These are phyloP conservation scores for Calamus simplicifolius DNA, from an alignment of 176 grass and related monocot genomes.

Conservation along the genomic window DNA sequence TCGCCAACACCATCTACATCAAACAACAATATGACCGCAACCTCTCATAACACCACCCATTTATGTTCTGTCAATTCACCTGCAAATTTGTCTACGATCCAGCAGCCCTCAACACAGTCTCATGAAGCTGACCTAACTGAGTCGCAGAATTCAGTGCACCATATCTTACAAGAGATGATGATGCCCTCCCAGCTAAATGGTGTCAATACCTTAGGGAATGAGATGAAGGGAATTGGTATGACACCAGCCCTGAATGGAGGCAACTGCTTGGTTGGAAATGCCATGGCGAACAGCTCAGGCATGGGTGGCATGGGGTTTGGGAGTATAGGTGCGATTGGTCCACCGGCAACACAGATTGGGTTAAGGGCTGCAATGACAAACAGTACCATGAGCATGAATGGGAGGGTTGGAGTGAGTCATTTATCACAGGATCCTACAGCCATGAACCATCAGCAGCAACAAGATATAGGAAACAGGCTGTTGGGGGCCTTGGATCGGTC, in stretches of 20 bases:
- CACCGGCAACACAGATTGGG: not conserved
- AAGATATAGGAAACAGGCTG: slow-evolving; percentile 20
- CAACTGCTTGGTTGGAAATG: slow-evolving; percentile 24
- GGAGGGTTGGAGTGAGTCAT: slow-evolving; percentile 23
- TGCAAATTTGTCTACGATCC: slow-evolving; percentile 17
- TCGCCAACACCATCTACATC: slow-evolving; percentile 4
- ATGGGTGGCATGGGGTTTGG: slow-evolving; percentile 8
- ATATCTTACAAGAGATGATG: slow-evolving; percentile 39
- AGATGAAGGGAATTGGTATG: slow-evolving; percentile 5
- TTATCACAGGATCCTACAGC: slow-evolving; percentile 13
- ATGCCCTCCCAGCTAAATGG: slow-evolving; percentile 28
- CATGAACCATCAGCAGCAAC: slow-evolving; percentile 13
- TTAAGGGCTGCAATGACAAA: slow-evolving; percentile 20
- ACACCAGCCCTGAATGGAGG: not conserved
- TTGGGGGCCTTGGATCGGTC: slow-evolving; percentile 5
- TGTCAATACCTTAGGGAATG: slow-evolving; percentile 2
- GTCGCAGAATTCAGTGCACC: slow-evolving; percentile 24
- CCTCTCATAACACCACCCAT: slow-evolving; percentile 15
- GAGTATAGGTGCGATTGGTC: not conserved
- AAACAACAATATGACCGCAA: not conserved
- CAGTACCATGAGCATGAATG: slow-evolving; percentile 24
- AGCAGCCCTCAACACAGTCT: not conserved
- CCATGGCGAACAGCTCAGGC: not conserved
- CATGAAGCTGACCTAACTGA: slow-evolving; percentile 22
- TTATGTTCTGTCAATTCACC: slow-evolving; percentile 10